Percentiles rank a stretch among this genome's conserved stretches.
These are phyloP conservation scores for Gillenia trifoliata DNA, from an alignment of 306 rosid species.

Conservation along the genomic window DNA sequence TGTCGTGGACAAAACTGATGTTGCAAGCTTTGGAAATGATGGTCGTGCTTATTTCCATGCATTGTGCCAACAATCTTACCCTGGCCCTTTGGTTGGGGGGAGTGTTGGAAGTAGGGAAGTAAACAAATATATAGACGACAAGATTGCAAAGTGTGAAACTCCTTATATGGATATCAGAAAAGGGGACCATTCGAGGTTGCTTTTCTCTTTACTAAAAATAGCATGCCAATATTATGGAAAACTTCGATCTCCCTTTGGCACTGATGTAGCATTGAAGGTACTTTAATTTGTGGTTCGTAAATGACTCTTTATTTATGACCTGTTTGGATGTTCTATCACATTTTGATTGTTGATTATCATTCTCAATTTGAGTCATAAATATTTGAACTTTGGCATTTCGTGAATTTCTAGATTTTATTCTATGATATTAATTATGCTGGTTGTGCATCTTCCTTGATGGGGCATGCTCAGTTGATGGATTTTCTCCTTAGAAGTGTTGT, in stretches of 20 bases:
- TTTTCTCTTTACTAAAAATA: slow-evolving; percentile 70
- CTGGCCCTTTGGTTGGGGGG: slow-evolving; percentile 82
- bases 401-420: background rate
- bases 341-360: background rate
- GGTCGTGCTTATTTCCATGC: slow-evolving; percentile 46
- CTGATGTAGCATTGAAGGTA: slow-evolving; percentile 52
- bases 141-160: slow-evolving; percentile 46
- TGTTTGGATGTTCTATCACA: background rate
- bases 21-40: slow-evolving; percentile 34
- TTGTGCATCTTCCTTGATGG: background rate
- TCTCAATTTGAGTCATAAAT: background rate
- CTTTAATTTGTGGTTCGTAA: slow-evolving; percentile 12
- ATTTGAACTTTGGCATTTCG: background rate
- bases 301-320: background rate
- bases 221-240: slow-evolving; percentile 73
- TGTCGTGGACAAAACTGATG: slow-evolving; percentile 35
- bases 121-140: slow-evolving; percentile 69
- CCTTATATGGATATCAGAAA: slow-evolving; percentile 43
- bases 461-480: background rate
- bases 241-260: slow-evolving; percentile 76
- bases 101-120: slow-evolving; percentile 68
- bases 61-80: slow-evolving; percentile 63
- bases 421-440: background rate
- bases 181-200: slow-evolving; percentile 60
- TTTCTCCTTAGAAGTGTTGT: background rate